phyloP scores from a whole-genome alignment of 208 protist species.

The Leishmania arabica region DNA sequence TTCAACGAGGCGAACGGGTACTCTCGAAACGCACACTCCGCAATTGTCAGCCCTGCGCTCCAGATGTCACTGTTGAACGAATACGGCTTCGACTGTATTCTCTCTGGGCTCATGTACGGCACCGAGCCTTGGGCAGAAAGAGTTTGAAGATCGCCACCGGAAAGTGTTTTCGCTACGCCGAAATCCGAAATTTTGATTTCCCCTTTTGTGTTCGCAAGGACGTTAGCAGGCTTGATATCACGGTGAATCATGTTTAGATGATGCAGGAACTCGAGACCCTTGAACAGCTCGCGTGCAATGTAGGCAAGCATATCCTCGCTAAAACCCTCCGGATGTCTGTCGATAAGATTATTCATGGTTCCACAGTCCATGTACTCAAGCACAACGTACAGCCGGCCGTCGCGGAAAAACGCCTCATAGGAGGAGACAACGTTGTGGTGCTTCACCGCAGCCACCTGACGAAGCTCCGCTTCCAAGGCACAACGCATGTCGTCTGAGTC shows the following conservation, averaged over 20 bases:
- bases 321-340: constrained; percentile 64
- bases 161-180: constrained; percentile 92
- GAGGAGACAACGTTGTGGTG: constrained; percentile 91
- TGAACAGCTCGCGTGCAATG: constrained; percentile 84
- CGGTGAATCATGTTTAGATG: constrained; percentile 92
- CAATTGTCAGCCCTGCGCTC: constrained; percentile 90
- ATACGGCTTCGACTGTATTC: constrained; percentile 89
- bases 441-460: constrained; percentile 82
- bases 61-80: constrained; percentile 93
- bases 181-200: constrained; percentile 98
- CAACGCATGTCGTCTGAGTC: constrained; percentile 75
- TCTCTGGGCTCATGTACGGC: constrained; percentile 95
- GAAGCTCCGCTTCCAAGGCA: constrained; percentile 75
- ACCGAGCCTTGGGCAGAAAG: constrained; percentile 90
- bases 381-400: constrained; percentile 87
- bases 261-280: constrained; percentile 86
- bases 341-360: constrained; percentile 88
- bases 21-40: constrained; percentile 82
- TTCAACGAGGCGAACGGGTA: constrained; percentile 87
- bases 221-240: constrained; percentile 97
- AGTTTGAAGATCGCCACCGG: constrained; percentile 74
- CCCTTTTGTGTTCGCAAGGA: constrained; percentile 95
- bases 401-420: constrained; percentile 90
- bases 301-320: constrained; percentile 83
- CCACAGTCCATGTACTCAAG: constrained; percentile 92